These are phyloP conservation scores for Phytophthora foliorum DNA, from an alignment of 352 stramenopile genomes.

Conservation along the genomic window DNA sequence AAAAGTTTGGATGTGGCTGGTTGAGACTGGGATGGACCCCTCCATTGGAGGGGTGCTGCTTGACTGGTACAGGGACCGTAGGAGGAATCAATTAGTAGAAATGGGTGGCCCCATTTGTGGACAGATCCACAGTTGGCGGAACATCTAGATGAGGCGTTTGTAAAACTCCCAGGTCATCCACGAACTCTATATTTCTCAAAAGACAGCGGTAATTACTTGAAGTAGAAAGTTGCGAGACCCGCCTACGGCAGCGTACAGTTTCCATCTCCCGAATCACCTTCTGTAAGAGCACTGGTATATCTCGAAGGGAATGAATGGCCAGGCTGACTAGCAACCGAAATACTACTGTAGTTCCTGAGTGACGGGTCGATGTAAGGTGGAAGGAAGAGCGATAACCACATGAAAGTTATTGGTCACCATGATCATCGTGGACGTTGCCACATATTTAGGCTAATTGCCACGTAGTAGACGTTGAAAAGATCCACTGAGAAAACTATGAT, in stretches of 20 bases:
- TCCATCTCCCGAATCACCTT: background rate
- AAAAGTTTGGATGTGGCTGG: background rate
- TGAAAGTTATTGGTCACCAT: conserved; percentile 8
- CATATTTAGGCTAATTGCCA: conserved; percentile 14
- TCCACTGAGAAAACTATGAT: conserved; percentile 39
- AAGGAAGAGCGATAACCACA: conserved; percentile 9
- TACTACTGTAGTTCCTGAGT: background rate
- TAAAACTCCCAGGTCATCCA: conserved; percentile 10
- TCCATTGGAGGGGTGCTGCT: background rate
- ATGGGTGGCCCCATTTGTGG: background rate
- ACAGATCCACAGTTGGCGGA: background rate
- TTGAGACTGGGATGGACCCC: background rate
- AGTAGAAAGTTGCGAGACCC: conserved; percentile 12
- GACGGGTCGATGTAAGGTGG: background rate
- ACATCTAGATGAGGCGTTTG: background rate
- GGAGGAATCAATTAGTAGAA: background rate
- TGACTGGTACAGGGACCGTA: background rate
- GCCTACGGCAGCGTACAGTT: background rate
- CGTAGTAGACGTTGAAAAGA: conserved; percentile 40
- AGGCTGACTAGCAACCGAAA: background rate
- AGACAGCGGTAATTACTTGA: conserved; percentile 17
- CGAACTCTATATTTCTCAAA: conserved; percentile 1
- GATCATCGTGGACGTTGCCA: conserved; percentile 8
- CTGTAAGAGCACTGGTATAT: background rate
- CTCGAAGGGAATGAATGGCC: background rate